Evolutionary conservation across 2,329 filamentous ascomycete genomes (phyloP), one percentile per base, ranked within the genome.

Genomic region (Cladosporium sp.): DNA sequence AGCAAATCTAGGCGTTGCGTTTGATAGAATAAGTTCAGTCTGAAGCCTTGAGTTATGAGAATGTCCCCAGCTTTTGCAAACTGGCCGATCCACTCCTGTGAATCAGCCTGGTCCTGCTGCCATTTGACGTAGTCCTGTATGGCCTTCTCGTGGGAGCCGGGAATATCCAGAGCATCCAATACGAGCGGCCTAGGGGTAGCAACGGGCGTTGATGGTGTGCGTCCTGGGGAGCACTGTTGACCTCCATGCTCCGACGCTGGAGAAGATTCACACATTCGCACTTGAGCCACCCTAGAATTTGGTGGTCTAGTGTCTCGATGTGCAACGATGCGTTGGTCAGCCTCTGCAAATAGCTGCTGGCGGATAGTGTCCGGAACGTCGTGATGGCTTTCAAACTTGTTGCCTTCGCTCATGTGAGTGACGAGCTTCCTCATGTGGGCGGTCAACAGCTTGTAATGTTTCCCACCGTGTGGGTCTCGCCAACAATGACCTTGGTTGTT

Each of bases 41-140:
- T 54, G 12, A 40, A 54, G 3, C 51, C 36, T 54, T 42, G 12
- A 34, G 19, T 54, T 25, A 54, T 15, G 25, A 54, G 51, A n/a
- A 54, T 54, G 34, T 54, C 51, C 7, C 51, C 51, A 8, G 51
- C 51, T 54, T 54, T 54, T 9, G 51, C 51, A 40, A 54, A 40
- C 36, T 54, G 51, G 22, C 19, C 6, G 51, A 54, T 54, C 51
- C 36, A 54, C 19, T 54, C 49, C 20, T 34, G n/a, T 42, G 19
- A 19, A 20, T 40, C 12, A n/a, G 51, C 51, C 17, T 54, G 20
- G n/a, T 40, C 19, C 25, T 54, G 51, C 17, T 54, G 51, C 51
- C 36, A 54, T 25, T 39, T 54, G 11, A 54, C 51, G 20, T 54
- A 54, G 51, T 54, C 51, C 7, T 40, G 34, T 8, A 54, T 54